Base-by-base conservation (phyloP, 163 green algal genomes). In the Scenedesmus sp. region DNA sequence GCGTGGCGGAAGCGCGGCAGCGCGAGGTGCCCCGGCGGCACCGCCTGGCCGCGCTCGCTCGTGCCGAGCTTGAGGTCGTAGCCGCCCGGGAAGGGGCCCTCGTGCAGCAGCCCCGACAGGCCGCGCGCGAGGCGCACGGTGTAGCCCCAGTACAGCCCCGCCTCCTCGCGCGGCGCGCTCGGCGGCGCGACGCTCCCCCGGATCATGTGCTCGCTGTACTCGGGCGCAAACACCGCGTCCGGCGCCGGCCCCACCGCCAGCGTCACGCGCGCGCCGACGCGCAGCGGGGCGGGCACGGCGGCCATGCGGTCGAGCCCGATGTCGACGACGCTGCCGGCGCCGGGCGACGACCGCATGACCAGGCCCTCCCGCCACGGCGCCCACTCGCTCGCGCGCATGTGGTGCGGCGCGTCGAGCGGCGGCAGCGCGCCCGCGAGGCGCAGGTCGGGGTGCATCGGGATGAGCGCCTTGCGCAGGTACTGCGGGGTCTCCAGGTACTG, bases 401-500 rank as follows among this genome's bases (percentile, higher is more conserved):
- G 95, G 84, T 98, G 95, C 14, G 93, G 94, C 2, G 94, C 89
- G 60, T 98, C 93, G 60, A 98, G 53, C 20, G 74, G 74, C 0
- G 74, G 74, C 53, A 81, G 44, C 51, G 75, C 24, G 33, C 74
- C 74, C 34, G 74, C 74, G 5, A 81, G 85, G 14, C 85, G 82
- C 58, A 96, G 84, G 82, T 95, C 91, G 1, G 44, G 56, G 62
- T 93, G 86, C 85, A 93, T 91, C 29, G 89, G 86, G 17, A 91
- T 87, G 1, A 90, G 83, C 2, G 84, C 91, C 78, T 90, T 92
- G 50, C 89, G 85, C 28, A 97, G 77, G 81, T 97, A 97, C 82
- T 96, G 93, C 11, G 93, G 93, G 5, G 93, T 97, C 84, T 97
- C 93, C 76, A 96, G 85, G 72, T 90, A 97, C 84, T 97, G 93